phyloP scores from a whole-genome alignment of 306 rosid species.

The Carpinus viminea region DNA sequence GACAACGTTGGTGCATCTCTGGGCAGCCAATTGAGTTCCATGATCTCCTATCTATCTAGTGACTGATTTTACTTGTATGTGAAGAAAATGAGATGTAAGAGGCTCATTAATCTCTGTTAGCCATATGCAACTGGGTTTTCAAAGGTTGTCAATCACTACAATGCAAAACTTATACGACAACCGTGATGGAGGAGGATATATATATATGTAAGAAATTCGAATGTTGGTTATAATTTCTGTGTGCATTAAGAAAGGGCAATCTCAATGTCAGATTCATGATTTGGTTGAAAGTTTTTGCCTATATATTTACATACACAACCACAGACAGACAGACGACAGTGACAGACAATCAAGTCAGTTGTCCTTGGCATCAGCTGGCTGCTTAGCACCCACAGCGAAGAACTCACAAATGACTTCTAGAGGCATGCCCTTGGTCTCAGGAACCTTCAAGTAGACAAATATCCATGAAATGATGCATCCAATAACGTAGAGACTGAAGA shows the following conservation, averaged over 20 bases:
- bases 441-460: conserved; percentile 66
- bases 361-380: conserved; percentile 46
- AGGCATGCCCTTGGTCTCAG: conserved; percentile 86
- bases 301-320: too few relatives aligned
- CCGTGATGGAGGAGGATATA: too few relatives aligned
- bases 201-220: too few relatives aligned
- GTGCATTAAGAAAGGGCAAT: neutral
- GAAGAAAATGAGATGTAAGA: neutral
- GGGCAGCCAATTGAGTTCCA: neutral
- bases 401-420: conserved; percentile 73
- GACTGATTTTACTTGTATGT: neutral
- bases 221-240: neutral
- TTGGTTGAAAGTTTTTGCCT: neutral
- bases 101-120: neutral
- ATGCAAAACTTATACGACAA: neutral
- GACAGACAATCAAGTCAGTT: conserved; percentile 13
- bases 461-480: conserved; percentile 63
- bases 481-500: conserved; percentile 49
- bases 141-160: neutral
- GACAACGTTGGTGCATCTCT: too few relatives aligned
- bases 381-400: conserved; percentile 59
- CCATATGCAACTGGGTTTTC: neutral
- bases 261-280: neutral
- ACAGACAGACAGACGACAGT: too few relatives aligned
- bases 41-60: neutral